phyloP scores from a whole-genome alignment of 192 early-diverging fungal genomes.

The Backusella sp. region DNA sequence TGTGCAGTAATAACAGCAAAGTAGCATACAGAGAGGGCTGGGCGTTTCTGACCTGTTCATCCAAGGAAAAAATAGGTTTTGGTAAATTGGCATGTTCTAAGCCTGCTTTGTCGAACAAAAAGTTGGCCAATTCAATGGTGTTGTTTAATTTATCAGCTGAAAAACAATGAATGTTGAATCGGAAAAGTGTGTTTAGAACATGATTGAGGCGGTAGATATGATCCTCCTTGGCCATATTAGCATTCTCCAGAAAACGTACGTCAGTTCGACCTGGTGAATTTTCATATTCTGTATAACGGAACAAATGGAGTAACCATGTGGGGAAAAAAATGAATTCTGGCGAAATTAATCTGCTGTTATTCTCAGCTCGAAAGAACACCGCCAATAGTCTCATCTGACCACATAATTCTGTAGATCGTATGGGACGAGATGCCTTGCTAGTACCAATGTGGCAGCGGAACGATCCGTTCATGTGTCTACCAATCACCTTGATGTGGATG shows the following conservation, averaged over 20 bases:
- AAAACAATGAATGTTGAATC: conserved; percentile 31
- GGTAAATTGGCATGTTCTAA: conserved; percentile 11
- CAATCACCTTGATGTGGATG: conserved; percentile 29
- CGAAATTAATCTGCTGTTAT: conserved; percentile 16
- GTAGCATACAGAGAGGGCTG: conserved; percentile 22
- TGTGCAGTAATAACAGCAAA: conserved; percentile 18
- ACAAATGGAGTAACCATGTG: conserved; percentile 33
- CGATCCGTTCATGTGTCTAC: conserved; percentile 23
- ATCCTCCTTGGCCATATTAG: conserved; percentile 30
- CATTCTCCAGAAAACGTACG: conserved; percentile 29
- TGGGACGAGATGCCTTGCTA: conserved; percentile 28
- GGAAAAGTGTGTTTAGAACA: conserved; percentile 34
- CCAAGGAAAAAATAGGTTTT: conserved; percentile 6
- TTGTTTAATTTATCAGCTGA: conserved; percentile 6
- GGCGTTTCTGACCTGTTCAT: neutral
- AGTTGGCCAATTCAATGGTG: conserved; percentile 20
- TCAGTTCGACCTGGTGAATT: conserved; percentile 26
- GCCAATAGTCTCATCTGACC: conserved; percentile 31
- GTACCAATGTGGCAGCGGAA: conserved; percentile 33
- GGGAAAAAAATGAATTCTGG: conserved; percentile 38
- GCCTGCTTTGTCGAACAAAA: conserved; percentile 20
- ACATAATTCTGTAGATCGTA: conserved; percentile 22
- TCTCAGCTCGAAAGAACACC: conserved; percentile 29
- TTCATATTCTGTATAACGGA: conserved; percentile 29
- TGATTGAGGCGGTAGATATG: conserved; percentile 34